Conservation (phyloP, 228 moss, liverwort and hornwort species). For the Sphagnum magellanicum region DNA sequence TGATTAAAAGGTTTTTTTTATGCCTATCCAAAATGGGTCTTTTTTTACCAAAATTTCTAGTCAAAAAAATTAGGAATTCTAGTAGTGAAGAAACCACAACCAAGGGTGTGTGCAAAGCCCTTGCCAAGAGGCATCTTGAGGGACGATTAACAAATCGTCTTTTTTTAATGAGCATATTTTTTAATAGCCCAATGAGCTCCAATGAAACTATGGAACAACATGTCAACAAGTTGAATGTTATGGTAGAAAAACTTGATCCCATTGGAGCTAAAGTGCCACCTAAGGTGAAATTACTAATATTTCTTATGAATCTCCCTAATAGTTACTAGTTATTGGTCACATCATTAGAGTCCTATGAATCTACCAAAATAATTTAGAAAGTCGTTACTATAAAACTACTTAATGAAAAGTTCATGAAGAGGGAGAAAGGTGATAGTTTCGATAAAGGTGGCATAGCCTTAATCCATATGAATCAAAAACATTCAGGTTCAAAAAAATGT, state of each 20-base stretch:
- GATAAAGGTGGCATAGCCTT: background rate
- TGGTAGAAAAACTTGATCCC: background rate
- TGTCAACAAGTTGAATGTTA: background rate
- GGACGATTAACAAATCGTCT: background rate
- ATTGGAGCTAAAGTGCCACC: background rate
- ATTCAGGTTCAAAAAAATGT: background rate
- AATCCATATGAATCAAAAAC: background rate
- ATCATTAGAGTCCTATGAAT: background rate
- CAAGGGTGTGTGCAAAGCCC: background rate
- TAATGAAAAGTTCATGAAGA: background rate
- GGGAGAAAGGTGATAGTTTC: background rate
- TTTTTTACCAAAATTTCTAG: too few species aligned
- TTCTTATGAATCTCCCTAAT: background rate
- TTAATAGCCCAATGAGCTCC: background rate
- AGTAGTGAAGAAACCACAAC: background rate
- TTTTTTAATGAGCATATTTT: background rate
- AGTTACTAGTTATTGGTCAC: background rate
- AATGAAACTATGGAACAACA: background rate
- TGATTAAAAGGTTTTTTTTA: too few species aligned
- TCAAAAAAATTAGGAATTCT: too few species aligned
- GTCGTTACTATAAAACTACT: background rate
- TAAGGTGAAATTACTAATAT: background rate
- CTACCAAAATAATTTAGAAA: background rate
- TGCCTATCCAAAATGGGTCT: too few species aligned
- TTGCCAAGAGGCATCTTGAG: background rate